Percentiles rank a stretch among this genome's conserved stretches.
Conservation (phyloP, 768 basidiomycete genomes). For the Daedalea quercina region DNA sequence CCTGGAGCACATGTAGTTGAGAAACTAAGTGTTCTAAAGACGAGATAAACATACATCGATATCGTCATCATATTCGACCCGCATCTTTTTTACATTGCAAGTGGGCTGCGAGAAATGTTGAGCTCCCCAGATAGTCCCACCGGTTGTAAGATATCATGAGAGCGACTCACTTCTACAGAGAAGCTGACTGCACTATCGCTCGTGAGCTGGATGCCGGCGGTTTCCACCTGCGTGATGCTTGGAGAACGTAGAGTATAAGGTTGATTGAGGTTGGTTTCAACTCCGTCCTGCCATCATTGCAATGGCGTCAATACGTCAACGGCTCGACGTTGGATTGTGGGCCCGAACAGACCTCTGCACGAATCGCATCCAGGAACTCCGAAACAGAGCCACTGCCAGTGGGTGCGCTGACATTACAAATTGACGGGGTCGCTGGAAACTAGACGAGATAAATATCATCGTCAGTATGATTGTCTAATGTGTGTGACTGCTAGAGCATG, state of each 20-base stretch:
- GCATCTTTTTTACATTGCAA: too few species aligned
- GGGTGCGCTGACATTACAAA: neutral
- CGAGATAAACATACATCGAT: slow-evolving; percentile 32
- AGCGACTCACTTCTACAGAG: slow-evolving; percentile 31
- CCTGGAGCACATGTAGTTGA: slow-evolving; percentile 23
- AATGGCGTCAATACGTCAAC: too few species aligned
- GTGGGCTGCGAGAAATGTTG: too few species aligned
- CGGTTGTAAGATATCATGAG: neutral
- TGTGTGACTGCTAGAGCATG: neutral
- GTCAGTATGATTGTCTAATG: neutral
- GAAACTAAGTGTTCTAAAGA: neutral
- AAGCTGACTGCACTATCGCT: slow-evolving; percentile 26
- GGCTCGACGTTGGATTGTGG: too few species aligned
- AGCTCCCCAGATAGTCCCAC: too few species aligned
- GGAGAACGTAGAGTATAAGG: neutral
- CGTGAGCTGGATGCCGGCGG: neutral
- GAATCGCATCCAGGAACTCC: neutral
- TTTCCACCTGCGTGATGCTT: neutral
- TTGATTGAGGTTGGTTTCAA: neutral
- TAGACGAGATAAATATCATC: neutral
- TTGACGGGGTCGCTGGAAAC: slow-evolving; percentile 1
- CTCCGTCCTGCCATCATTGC: neutral
- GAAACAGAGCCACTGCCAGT: neutral
- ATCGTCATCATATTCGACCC: slow-evolving; percentile 31
- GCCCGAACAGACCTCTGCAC: neutral